Evolutionary conservation across 495 filamentous ascomycete genomes (phyloP).

Genomic region (Hypoxylon fuscum): DNA sequence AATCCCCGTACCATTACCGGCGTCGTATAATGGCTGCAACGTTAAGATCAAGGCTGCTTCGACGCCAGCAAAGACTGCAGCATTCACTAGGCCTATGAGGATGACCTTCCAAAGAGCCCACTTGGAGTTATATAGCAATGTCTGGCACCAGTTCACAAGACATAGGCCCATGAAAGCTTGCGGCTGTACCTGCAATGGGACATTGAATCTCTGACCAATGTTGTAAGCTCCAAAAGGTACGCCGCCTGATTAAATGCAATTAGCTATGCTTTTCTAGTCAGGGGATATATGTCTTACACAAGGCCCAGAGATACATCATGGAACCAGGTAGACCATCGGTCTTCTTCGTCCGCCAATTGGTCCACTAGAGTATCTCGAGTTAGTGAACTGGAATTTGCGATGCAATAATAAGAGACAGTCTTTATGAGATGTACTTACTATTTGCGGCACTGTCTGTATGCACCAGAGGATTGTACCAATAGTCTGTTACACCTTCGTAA

Average conservation of each 20-base stretch:
- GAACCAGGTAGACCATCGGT: slow-evolving; percentile 75
- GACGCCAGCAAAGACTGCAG: slow-evolving; percentile 62
- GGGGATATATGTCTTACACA: slow-evolving; percentile 55
- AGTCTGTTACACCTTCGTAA: slow-evolving; percentile 28
- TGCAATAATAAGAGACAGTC: background rate
- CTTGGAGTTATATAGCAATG: slow-evolving; percentile 67
- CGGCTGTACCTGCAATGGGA: slow-evolving; percentile 78
- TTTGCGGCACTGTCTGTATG: slow-evolving; percentile 52
- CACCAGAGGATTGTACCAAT: slow-evolving; percentile 55
- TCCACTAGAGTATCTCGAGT: slow-evolving; percentile 55
- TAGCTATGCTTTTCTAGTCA: background rate
- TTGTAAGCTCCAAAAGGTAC: slow-evolving; percentile 57
- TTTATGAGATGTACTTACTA: slow-evolving; percentile 15
- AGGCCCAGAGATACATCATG: slow-evolving; percentile 82
- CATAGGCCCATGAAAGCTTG: slow-evolving; percentile 73
- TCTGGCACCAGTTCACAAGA: slow-evolving; percentile 73
- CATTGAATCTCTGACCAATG: slow-evolving; percentile 71
- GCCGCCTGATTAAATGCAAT: slow-evolving; percentile 44
- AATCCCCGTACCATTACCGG: slow-evolving; percentile 61
- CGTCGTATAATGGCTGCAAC: slow-evolving; percentile 64
- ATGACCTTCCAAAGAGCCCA: slow-evolving; percentile 62
- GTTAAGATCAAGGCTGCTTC: slow-evolving; percentile 71
- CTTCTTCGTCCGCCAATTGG: slow-evolving; percentile 73
- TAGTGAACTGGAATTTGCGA: background rate
- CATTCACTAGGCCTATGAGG: slow-evolving; percentile 50